Evolutionary conservation across 2,329 filamentous ascomycete genomes (phyloP), one percentile per base, ranked within the genome.

Genomic region (Penicillium sp.): DNA sequence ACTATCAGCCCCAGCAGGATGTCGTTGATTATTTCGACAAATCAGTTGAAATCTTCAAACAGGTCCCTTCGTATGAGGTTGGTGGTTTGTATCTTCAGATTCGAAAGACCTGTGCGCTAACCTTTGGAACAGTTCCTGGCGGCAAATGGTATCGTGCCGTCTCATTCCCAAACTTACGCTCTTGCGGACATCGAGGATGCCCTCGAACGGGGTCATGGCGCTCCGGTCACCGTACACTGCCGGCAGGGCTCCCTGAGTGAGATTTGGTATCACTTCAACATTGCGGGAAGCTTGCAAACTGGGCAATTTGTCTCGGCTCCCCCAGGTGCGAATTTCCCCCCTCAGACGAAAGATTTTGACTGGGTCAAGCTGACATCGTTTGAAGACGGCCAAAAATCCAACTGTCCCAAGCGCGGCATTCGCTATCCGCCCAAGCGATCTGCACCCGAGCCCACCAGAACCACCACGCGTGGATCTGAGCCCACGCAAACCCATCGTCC

Each of bases 11-110:
- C 0, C 78, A 78, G 9, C 75, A 85, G 51, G 86, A 88, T 60
- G 82, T 83, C 1, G 76, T 80, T 9, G 83, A 85, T 62, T 89
- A 80, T 69, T 88, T 88, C 68, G 73, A 83, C 59, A 79, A 76
- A 49, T 75, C 83, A 2, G 82, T 87, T 4, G 73, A 76, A 24
- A 63, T 88, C 2, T 89, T 86, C 74, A 80, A 85, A 66, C 72
- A 72, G 0, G 73, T 88, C 7, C 81, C 84, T 9, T 82, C 81
- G 9, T 87, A 87, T 65, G 62, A 79, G 47, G 77, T 77, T 50
- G 41, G 64, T 60, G 27, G 41, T 18, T 2, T 18, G 18, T 3
- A 3, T 27, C 26, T 40, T 35, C 11, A 33, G 12, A 39, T 38
- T 6, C 7, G 9, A 24, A 25, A 13, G 18, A 26, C 28, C 18